Percentiles rank a stretch among this genome's conserved stretches.
phyloP scores from a whole-genome alignment of 1,284 basidiomycete species.

The Heterobasidion occidentale region DNA sequence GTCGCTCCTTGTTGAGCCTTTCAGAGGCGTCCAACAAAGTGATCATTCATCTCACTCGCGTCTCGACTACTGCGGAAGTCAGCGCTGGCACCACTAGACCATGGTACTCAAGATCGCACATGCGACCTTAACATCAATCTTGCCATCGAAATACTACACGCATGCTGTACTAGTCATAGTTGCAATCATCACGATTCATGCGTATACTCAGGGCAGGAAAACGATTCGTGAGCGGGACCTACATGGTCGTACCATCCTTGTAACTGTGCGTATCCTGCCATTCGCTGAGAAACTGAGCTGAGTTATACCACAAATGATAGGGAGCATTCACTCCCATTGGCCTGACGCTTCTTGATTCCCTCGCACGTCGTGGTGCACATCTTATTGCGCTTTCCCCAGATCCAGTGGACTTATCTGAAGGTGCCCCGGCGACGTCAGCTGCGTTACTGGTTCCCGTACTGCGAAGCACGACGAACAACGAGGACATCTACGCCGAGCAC shows the following conservation, averaged over 20 bases:
- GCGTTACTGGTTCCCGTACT: slow-evolving; percentile 48
- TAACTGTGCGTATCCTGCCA: slow-evolving; percentile 43
- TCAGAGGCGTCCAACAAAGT: too few species aligned
- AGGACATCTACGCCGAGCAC: slow-evolving; percentile 66
- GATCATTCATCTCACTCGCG: too few species aligned
- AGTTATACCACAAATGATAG: slow-evolving; percentile 24
- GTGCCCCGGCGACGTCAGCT: slow-evolving; percentile 37
- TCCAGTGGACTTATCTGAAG: slow-evolving; percentile 33
- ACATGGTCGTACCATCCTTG: slow-evolving; percentile 58
- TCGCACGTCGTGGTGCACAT: slow-evolving; percentile 67
- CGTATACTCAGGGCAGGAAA: slow-evolving; percentile 57
- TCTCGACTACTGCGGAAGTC: neutral
- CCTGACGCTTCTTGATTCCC: slow-evolving; percentile 50
- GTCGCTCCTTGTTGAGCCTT: too few species aligned
- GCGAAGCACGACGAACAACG: slow-evolving; percentile 60
- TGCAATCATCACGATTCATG: slow-evolving; percentile 37
- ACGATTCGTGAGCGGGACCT: slow-evolving; percentile 67
- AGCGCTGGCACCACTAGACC: neutral
- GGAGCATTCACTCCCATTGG: slow-evolving; percentile 70
- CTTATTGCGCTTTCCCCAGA: slow-evolving; percentile 61
- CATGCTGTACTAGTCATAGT: slow-evolving; percentile 40
- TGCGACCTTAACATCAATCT: slow-evolving; percentile 15
- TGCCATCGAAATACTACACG: slow-evolving; percentile 33
- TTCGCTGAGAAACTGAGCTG: neutral
- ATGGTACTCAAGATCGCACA: slow-evolving; percentile 30